A percentile compares a stretch with the other conserved stretches of the same genome.
Evolutionary conservation across 257 asterid genomes (phyloP).

Genomic region (Solanum ahanhuiri): DNA sequence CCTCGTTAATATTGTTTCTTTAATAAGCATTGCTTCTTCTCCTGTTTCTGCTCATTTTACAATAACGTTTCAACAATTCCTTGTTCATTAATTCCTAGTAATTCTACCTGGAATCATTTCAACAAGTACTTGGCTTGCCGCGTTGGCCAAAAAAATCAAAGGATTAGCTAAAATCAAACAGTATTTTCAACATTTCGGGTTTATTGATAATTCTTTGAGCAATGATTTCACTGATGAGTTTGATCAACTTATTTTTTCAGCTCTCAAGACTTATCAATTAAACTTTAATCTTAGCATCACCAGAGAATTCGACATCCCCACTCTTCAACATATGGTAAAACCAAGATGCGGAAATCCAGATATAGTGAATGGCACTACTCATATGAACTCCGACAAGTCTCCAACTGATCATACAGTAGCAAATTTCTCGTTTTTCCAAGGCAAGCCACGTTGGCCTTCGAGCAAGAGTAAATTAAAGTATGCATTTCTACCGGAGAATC

Average conservation of each 20-base stretch:
- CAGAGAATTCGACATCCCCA: conserved; percentile 43
- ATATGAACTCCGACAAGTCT: conserved; percentile 31
- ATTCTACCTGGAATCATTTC: conserved; percentile 1
- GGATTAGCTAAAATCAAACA: conserved; percentile 47
- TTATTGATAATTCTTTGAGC: conserved; percentile 23
- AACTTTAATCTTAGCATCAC: conserved; percentile 65
- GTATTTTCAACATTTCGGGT: conserved; percentile 64
- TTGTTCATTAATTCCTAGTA: conserved; percentile 24
- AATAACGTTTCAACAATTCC: conserved; percentile 17
- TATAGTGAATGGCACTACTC: conserved; percentile 47
- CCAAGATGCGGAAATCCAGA: conserved; percentile 83
- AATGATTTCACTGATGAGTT: conserved; percentile 50
- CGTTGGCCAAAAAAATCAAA: too few relatives aligned
- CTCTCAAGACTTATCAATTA: conserved; percentile 51
- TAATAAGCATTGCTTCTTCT: not conserved
- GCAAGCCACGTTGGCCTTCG: conserved; percentile 57
- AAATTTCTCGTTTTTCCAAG: conserved; percentile 47
- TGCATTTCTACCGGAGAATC: conserved; percentile 49
- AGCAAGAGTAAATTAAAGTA: conserved; percentile 29
- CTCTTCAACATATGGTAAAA: conserved; percentile 20
- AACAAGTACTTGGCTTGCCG: conserved; percentile 27
- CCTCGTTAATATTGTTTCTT: not conserved
- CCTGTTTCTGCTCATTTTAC: conserved; percentile 19
- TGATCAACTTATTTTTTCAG: conserved; percentile 34
- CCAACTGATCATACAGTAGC: too few relatives aligned